Base-by-base conservation (phyloP, 176 grass and related monocot species). In the Aegilops speltoides region DNA sequence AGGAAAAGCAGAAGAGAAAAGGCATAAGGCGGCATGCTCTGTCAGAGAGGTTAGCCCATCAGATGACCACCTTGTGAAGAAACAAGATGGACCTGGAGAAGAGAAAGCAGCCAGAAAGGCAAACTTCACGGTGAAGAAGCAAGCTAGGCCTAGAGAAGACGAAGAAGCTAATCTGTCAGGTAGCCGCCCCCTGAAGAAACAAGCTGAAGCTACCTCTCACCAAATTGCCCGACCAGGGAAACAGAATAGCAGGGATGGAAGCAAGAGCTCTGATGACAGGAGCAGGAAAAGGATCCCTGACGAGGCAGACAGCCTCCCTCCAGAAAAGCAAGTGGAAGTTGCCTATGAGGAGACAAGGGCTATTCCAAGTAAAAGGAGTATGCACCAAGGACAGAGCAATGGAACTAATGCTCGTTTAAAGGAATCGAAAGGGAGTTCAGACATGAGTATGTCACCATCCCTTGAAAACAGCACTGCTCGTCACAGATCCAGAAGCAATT, bases 301-400 rank as follows among this genome's bases (percentile, higher is more conserved):
- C 75, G 11, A 87, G 23, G n/a, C 61, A 80, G 85, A 88, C 20
- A 81, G 29, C 37, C 37, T 88, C 13, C 90, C 89, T 77, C 78
- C 90, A 37, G 88, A 90, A 93, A 90, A 93, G 81, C 84, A 87
- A 77, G 83, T 84, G 32, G 91, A 93, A 90, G 84, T 71, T 77
- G 84, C 85, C 8, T 90, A 76, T 11, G 85, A 87, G 77, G 91
- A 93, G 87, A 85, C 68, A 29, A 81, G 52, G 66, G 43, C 41
- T 81, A 62, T 72, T 40, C 82, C 78, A 62, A 83, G 71, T 22
- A 88, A 77, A 77, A 69, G 28, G 86, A 74, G 38, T 78, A 36
- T 34, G 62, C 72, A 54, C 45, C 75, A 87, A 24, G 20, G 86
- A 80, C 77, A 86, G 41, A 82, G 38, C 77, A 64, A 85, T 73